Base-by-base conservation (phyloP, 345 rosid species). In the Lumnitzera racemosa region DNA sequence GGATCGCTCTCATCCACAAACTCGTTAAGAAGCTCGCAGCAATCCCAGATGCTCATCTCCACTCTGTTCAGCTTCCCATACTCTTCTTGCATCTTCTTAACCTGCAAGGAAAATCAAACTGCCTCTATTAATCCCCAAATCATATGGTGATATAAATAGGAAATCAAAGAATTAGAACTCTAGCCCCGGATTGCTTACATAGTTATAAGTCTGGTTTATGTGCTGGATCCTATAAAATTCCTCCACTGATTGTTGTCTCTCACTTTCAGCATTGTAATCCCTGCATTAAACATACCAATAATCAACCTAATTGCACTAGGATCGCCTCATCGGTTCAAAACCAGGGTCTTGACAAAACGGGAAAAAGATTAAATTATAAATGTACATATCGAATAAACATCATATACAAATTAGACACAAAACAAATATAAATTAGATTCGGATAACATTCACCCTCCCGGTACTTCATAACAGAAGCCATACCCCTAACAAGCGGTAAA, bases 41-140 rank as follows among this genome's bases (percentile, higher is more conserved):
- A 81, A 66, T 83, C 85, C 89, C 91, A 86, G 60, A 86, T 79
- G 58, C 89, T 78, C 92, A 86, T 86, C 64, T 83, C 83, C 65
- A 61, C 76, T 57, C 61, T 81, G 12, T 78, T 51, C 49, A 86
- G 56, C 55, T 80, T 76, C 3, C 72, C 74, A 70, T 81, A 83
- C 57, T 72, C 81, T 61, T 72, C 65, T 61, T 81, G 76, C 85
- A 77, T 86, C 31, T 57, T 50, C 24, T 65, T 74, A 60, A 78
- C 91, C 88, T 85, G 49, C 49, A 29, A 14, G 31, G 17, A 5
- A 36, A 57, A 15, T 20, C 11, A 57, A 5, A 7, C 3, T 8
- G 54, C 31, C 31, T 27, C 31, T 2, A 27, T 27, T 5, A 27
- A 3, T 27, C 31, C 31, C 31, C 31, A 27, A 27, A 27, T 27